Conservation (phyloP, 805 yeast genomes). For the Tetrapisispora iriomotensis region DNA sequence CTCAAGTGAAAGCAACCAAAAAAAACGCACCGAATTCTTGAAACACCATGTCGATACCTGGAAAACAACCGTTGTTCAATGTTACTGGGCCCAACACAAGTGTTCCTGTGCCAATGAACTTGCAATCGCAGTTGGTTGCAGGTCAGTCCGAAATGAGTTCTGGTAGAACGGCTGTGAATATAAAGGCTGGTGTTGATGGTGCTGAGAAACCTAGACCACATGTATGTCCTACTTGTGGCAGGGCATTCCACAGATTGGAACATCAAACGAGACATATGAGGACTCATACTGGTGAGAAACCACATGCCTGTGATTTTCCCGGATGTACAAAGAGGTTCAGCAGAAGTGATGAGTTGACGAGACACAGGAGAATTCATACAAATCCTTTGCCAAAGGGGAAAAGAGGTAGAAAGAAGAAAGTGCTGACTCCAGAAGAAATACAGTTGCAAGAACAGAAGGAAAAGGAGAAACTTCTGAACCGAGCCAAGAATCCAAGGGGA, state of each 20-base stretch:
- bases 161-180: neutral
- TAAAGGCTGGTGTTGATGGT: neutral
- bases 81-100: too few relatives aligned
- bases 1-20: too few relatives aligned
- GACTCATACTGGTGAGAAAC: conserved; percentile 76
- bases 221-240: conserved; percentile 63
- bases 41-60: too few relatives aligned
- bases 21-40: too few relatives aligned
- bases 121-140: too few relatives aligned
- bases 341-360: conserved; percentile 63
- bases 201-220: conserved; percentile 41
- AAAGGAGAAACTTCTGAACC: neutral
- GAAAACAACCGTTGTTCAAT: too few relatives aligned
- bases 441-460: conserved; percentile 1
- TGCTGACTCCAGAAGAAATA: conserved; percentile 5
- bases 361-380: conserved; percentile 64
- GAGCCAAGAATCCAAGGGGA: conserved; percentile 1
- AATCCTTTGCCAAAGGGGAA: conserved; percentile 62
- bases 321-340: conserved; percentile 62
- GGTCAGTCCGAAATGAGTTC: too few relatives aligned
- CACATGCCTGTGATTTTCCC: conserved; percentile 64
- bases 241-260: conserved; percentile 66
- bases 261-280: conserved; percentile 73
- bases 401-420: conserved; percentile 35
- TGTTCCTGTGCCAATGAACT: too few relatives aligned